A percentile compares a stretch with the other conserved stretches of the same genome.
These are phyloP conservation scores for Penicillium turbatum DNA, from an alignment of 495 filamentous ascomycete genomes.

Conservation along the genomic window DNA sequence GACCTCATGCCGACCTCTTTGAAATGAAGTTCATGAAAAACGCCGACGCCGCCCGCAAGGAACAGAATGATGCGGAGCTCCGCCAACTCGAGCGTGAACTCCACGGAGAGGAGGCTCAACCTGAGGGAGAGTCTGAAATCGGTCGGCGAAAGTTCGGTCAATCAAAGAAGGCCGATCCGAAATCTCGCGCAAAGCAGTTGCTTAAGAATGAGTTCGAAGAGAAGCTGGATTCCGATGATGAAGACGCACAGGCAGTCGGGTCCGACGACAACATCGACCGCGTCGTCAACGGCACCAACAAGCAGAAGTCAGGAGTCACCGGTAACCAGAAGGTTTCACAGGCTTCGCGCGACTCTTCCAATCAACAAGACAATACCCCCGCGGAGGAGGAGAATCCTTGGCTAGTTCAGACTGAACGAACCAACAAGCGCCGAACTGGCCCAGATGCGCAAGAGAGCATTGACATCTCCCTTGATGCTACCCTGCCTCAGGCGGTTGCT, in stretches of 20 bases:
- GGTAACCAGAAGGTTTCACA: conserved; percentile 18
- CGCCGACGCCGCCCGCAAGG: conserved; percentile 71
- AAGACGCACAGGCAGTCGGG: conserved; percentile 24
- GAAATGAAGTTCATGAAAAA: conserved; percentile 90
- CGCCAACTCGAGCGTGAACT: conserved; percentile 71
- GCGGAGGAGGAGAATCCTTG: conserved; percentile 47
- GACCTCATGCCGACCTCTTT: conserved; percentile 51
- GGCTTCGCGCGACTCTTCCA: conserved; percentile 16
- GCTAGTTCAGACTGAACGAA: conserved; percentile 41
- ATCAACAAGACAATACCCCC: conserved; percentile 17
- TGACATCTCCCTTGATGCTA: conserved; percentile 36
- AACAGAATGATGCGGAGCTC: conserved; percentile 76
- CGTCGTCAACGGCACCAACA: conserved; percentile 19
- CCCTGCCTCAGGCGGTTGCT: conserved; percentile 19
- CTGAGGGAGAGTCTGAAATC: conserved; percentile 52
- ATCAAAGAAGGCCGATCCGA: conserved; percentile 27
- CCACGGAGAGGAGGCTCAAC: conserved; percentile 51
- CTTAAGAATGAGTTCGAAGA: conserved; percentile 60
- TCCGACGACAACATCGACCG: conserved; percentile 27
- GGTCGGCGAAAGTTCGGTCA: conserved; percentile 66
- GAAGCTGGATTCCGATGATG: conserved; percentile 49
- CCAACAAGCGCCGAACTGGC: conserved; percentile 33
- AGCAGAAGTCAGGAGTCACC: conserved; percentile 19
- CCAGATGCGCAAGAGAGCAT: conserved; percentile 34
- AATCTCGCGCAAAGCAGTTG: conserved; percentile 17